phyloP scores from a whole-genome alignment of 371 early-diverging fungal species.

The Fennellomyces sp. region DNA sequence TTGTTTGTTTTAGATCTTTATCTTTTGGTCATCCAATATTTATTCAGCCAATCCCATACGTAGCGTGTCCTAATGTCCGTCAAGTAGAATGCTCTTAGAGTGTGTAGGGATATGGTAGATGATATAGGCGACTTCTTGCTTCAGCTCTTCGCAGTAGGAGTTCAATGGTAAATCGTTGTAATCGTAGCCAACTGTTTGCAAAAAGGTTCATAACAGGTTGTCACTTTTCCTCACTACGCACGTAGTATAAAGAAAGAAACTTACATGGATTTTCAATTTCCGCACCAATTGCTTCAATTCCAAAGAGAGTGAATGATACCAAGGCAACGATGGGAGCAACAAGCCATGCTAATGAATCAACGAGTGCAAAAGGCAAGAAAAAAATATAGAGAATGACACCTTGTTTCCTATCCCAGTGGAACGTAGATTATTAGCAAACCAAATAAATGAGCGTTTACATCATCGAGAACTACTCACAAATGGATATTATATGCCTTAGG shows the following conservation, averaged over 20 bases:
- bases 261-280: slow-evolving; percentile 47
- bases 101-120: slow-evolving; percentile 45
- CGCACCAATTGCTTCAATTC: slow-evolving; percentile 71
- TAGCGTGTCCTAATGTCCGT: slow-evolving; percentile 46
- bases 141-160: slow-evolving; percentile 39
- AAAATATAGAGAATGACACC: slow-evolving; percentile 69
- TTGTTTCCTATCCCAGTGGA: slow-evolving; percentile 63
- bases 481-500: slow-evolving; percentile 83
- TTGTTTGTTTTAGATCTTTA: too few species aligned
- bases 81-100: slow-evolving; percentile 36
- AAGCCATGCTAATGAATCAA: slow-evolving; percentile 49
- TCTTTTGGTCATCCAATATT: too few species aligned
- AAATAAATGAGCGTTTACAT: background rate
- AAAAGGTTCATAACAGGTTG: slow-evolving; percentile 4
- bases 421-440: background rate
- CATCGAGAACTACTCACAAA: slow-evolving; percentile 34
- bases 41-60: too few species aligned
- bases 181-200: slow-evolving; percentile 65
- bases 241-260: background rate
- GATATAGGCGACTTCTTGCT: slow-evolving; percentile 47
- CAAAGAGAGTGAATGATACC: slow-evolving; percentile 74
- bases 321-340: slow-evolving; percentile 65
- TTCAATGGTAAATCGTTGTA: slow-evolving; percentile 53
- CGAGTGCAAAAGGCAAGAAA: slow-evolving; percentile 73
- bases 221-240: background rate